Conservation (phyloP, 2,329 filamentous ascomycete genomes). For the Penicillium sp. region DNA sequence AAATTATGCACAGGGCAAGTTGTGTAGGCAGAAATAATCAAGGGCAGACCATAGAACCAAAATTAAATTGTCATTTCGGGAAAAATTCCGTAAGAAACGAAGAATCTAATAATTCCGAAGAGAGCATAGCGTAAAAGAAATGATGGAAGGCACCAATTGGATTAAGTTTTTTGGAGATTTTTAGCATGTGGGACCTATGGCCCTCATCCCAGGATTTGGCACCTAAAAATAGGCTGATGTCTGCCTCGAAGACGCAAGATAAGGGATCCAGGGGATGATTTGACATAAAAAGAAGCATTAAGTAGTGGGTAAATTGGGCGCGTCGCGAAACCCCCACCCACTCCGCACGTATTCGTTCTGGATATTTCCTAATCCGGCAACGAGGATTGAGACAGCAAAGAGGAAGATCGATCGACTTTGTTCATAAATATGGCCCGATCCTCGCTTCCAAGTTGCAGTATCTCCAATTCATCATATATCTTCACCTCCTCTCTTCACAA, state of each 20-base stretch:
- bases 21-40: no score
- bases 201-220: neutral
- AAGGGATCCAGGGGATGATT: neutral
- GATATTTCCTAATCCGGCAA: constrained; percentile 28
- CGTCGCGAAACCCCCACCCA: neutral
- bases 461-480: neutral
- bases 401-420: neutral
- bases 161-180: neutral
- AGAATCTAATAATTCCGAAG: no score
- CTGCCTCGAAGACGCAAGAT: constrained; percentile 3
- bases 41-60: no score
- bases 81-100: no score
- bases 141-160: neutral
- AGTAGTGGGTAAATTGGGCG: neutral
- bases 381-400: constrained; percentile 1
- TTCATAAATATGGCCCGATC: constrained; percentile 3
- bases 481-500: constrained; percentile 11
- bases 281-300: neutral
- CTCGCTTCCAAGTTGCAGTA: neutral
- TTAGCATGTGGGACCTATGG: neutral
- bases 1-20: no score
- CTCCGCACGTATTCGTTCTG: constrained; percentile 35
- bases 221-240: constrained; percentile 5
- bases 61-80: no score
- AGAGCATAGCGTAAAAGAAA: no score